Conservation (phyloP, 2,329 filamentous ascomycete genomes). For the Orbilia blumenaviensis region DNA sequence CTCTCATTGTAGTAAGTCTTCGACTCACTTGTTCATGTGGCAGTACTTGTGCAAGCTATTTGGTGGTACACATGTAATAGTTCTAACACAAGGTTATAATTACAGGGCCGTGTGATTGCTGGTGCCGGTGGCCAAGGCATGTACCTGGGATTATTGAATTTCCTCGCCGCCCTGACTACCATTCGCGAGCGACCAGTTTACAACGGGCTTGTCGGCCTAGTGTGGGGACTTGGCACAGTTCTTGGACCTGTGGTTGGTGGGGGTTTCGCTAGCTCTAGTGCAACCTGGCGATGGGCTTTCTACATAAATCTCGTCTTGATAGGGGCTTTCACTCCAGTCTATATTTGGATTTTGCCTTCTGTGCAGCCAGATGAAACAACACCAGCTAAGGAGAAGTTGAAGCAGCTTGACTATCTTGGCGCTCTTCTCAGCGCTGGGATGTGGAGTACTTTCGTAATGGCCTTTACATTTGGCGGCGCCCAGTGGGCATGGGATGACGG, state of each 20-base stretch:
- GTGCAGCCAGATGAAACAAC: conserved; percentile 53
- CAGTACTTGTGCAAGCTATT: no score
- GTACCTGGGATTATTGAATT: conserved; percentile 61
- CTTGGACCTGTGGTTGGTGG: conserved; percentile 66
- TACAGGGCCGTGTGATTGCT: conserved; percentile 63
- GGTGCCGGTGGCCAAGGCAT: conserved; percentile 64
- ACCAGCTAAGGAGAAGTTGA: conserved; percentile 56
- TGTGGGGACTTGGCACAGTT: conserved; percentile 63
- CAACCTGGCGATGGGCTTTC: conserved; percentile 65
- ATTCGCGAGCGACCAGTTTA: conserved; percentile 59
- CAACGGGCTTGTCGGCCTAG: conserved; percentile 56
- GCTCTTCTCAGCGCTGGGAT: conserved; percentile 63
- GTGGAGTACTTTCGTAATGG: conserved; percentile 64
- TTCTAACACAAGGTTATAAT: no score
- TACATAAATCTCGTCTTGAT: conserved; percentile 69
- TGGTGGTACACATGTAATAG: no score
- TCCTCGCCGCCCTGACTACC: conserved; percentile 58
- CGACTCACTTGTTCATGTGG: no score
- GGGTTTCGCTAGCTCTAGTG: conserved; percentile 61
- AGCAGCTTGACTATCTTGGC: conserved; percentile 64
- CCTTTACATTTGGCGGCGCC: conserved; percentile 66
- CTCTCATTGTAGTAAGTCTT: conserved; percentile 52
- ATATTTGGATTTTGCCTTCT: conserved; percentile 63
- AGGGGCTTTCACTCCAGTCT: conserved; percentile 62
- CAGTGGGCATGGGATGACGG: conserved; percentile 65